phyloP scores from a whole-genome alignment of 768 basidiomycete species.

The Boletus vermiculosoides region DNA sequence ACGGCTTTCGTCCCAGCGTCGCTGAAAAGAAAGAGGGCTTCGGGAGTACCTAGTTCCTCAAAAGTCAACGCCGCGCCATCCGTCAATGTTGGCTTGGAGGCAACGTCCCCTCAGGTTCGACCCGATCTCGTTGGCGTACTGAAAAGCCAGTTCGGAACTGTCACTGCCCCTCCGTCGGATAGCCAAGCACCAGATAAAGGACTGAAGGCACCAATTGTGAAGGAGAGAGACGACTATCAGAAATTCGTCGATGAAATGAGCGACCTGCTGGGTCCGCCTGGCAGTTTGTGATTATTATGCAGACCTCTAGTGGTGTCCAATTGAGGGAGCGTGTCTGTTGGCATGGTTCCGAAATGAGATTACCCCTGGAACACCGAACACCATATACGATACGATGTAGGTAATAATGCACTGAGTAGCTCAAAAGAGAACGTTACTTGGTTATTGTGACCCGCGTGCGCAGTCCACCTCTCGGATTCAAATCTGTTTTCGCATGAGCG shows the following conservation, averaged over 20 bases:
- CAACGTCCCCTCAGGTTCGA: constrained; percentile 39
- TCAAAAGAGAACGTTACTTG: background rate
- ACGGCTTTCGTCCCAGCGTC: constrained; percentile 87
- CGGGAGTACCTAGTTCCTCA: constrained; percentile 33
- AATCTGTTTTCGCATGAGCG: constrained; percentile 29
- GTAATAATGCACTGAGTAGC: background rate
- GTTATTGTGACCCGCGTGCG: background rate
- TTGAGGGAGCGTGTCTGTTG: background rate
- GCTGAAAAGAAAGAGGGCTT: constrained; percentile 69
- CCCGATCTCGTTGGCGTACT: constrained; percentile 68
- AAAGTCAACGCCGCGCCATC: constrained; percentile 67
- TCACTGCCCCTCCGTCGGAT: constrained; percentile 21
- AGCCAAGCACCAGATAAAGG: constrained; percentile 17
- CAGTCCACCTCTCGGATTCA: background rate
- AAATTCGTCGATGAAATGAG: constrained; percentile 77
- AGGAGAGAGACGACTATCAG: constrained; percentile 66
- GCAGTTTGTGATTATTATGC: constrained; percentile 9
- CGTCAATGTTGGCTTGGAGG: constrained; percentile 35
- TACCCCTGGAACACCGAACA: background rate
- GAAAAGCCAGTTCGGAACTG: constrained; percentile 57
- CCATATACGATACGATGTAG: background rate
- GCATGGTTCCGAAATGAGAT: background rate
- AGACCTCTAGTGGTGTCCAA: background rate
- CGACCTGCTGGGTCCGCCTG: constrained; percentile 49
- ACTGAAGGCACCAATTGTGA: constrained; percentile 30